A percentile compares a stretch with the other conserved stretches of the same genome.
phyloP scores from a whole-genome alignment of 129 eudicot genomes.

The Logfia minima region DNA sequence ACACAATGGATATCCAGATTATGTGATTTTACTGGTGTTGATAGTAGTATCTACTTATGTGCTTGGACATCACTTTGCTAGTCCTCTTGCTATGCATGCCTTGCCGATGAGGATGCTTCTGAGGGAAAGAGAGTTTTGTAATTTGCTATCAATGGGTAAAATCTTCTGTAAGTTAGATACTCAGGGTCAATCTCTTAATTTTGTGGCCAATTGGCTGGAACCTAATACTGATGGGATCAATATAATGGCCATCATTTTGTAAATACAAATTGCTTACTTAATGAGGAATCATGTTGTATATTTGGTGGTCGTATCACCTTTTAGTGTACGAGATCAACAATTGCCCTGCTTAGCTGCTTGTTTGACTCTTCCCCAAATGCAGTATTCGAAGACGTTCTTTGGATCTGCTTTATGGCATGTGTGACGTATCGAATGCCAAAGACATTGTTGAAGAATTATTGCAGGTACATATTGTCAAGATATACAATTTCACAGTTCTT shows the following conservation, averaged over 20 bases:
- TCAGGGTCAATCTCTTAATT: neutral
- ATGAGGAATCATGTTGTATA: neutral
- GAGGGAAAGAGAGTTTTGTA: neutral
- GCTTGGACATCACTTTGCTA: neutral
- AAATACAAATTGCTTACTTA: neutral
- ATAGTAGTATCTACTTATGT: neutral
- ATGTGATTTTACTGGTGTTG: neutral
- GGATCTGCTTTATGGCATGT: conserved; percentile 98
- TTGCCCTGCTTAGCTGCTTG: neutral
- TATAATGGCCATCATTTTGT: neutral
- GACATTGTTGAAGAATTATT: conserved; percentile 95
- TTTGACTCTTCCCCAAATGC: conserved; percentile 22
- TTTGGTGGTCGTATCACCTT: neutral
- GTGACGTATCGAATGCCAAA: conserved; percentile 98
- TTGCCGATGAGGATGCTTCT: neutral
- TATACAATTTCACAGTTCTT: neutral
- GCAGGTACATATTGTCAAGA: conserved; percentile 54
- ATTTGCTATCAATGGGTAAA: neutral
- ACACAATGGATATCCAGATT: too few species aligned
- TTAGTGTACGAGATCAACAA: neutral
- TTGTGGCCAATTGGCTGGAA: neutral
- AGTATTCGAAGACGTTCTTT: conserved; percentile 96
- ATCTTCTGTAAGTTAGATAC: neutral
- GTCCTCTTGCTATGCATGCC: neutral
- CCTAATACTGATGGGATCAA: neutral